Evolutionary conservation across 441 rosid genomes (phyloP), one percentile per base, ranked within the genome.

Genomic region (Mallotus repandus): DNA sequence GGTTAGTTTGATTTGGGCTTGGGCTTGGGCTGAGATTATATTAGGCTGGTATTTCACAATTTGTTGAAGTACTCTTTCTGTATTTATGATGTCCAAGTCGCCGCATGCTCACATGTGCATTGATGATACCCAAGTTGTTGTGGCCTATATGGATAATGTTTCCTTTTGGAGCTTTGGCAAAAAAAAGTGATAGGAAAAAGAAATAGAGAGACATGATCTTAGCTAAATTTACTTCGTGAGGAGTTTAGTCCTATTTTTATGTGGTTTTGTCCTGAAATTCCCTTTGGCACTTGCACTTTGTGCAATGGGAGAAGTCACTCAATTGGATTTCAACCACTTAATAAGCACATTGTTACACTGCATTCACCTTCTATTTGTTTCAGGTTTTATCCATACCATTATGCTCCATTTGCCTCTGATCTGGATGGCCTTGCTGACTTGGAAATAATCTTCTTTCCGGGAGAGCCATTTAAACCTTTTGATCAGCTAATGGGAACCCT

Each of bases 321-420:
- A 11, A 59, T 29, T 48, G 22, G 41, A 60, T 46, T 69, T 22
- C 46, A 52, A 41, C 22, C 72, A 19, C 35, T 56, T 69, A 48
- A 10, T 48, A 35, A 48, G 57, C 49, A 58, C 25, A 73, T 45
- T 60, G 69, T 22, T 46, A 73, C 55, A 52, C 66, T 69, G 66
- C 43, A 11, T 35, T 18, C 65, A 9, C 75, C n/a, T 48, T 16
- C 45, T 72, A 35, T 80, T 70, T 80, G 19, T 73, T 86, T 78
- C 91, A 96, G 98, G 99, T 92, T 91, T 85, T 96, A 96, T 79
- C 98, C 99, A 52, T 93, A 87, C 82, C 96, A 96, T 81, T 96
- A 93, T 83, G 98, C 98, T 54, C 99, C 99, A 63, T 96, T 96
- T 89, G 98, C 99, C 82, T 93, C 98, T 48, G 98, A 96, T 84